Conservation (phyloP, 2,329 filamentous ascomycete genomes). For the Sclerotinia borealis region DNA sequence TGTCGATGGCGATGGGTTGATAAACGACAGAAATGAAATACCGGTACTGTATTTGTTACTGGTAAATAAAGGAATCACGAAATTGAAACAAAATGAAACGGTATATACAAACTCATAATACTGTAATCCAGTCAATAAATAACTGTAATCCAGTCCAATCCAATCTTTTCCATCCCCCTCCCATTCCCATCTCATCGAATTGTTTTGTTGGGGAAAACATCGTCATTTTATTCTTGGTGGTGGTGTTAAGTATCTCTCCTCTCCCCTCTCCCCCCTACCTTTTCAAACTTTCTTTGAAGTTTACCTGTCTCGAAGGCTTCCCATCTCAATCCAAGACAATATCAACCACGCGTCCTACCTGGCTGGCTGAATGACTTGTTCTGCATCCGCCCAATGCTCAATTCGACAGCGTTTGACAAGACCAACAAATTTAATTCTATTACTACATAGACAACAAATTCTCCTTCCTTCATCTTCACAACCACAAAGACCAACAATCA, state of each 20-base stretch:
- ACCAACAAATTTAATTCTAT: not conserved
- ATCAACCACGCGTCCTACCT: not conserved
- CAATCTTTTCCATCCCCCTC: no score
- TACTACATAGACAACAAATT: not conserved
- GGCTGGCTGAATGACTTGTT: constrained; percentile 10
- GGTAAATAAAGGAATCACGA: not conserved
- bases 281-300: not conserved
- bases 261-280: not conserved
- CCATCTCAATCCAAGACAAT: not conserved
- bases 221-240: no score
- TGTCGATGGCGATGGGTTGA: not conserved
- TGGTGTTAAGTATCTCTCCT: no score
- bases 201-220: no score
- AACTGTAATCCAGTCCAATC: no score
- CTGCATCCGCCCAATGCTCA: not conserved
- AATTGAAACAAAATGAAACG: constrained; percentile 2
- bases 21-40: not conserved
- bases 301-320: no score
- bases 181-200: no score
- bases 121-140: no score
- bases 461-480: not conserved
- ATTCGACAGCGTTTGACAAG: constrained; percentile 1
- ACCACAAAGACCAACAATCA: not conserved
- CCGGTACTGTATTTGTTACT: no score
- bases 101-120: not conserved